Base-by-base conservation (phyloP, 495 filamentous ascomycete species). In the Tuber magnatum region DNA sequence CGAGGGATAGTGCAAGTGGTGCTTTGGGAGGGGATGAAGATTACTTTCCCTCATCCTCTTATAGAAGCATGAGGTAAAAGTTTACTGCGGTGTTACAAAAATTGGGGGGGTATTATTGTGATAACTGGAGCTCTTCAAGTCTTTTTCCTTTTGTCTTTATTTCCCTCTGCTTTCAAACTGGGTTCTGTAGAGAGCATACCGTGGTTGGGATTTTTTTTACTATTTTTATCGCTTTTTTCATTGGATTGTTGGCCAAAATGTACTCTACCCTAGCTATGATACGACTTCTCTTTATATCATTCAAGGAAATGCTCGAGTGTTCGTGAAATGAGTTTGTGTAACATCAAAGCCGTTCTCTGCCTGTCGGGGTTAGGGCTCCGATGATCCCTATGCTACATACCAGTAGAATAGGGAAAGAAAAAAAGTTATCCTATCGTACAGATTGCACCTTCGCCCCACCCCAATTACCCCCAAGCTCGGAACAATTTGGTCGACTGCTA, bases 11-110 rank as follows among this genome's bases (percentile, higher is more conserved):
- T 22, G 61, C 80, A 7, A 68, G 46, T 38, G 94, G 91, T 83
- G 97, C 94, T 86, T 94, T 94, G 82, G 97, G 91, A 69, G 94
- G 93, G 6, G 95, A 97, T 28, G 94, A 96, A 51, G 94, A 97
- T 85, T 98, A 97, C 89, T 98, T 98, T 85, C 97, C 95, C 71
- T 94, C 97, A 41, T 95, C 94, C 74, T 97, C 92, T 42, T 80
- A 76, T 51, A 73, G 78, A 35, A 80, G 77, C 42, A 80, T 80
- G 78, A 80, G 78, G 71, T 80, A 56, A 80, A 51, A 0, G 28
- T 65, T 35, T 32, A 35, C 14, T 18, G 14, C 56, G 28, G 14
- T 20, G 28, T 35, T 65, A 65, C 28, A 32, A 65, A 65, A 65
- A 65, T 65, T 65, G 3, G 28, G 39, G 39, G 28, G 56, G 56